These are phyloP conservation scores for Citeromyces nyonsensis DNA, from an alignment of 805 yeast genomes.

Conservation along the genomic window DNA sequence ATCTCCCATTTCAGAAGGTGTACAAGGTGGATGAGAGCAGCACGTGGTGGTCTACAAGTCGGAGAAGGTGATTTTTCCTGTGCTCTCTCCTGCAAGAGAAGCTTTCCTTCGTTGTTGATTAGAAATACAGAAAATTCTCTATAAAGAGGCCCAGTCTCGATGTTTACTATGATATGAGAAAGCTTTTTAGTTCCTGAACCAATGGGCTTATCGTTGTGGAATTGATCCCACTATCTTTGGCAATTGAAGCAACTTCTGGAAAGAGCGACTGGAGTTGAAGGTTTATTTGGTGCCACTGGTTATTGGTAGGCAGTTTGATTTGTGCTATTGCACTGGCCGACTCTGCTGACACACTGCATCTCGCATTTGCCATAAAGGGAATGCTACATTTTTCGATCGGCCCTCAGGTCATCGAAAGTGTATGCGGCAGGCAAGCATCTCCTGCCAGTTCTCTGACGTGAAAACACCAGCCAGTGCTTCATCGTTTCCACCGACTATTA, in stretches of 20 bases:
- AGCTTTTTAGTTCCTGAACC: constrained; percentile 92
- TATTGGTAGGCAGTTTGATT: too few species aligned
- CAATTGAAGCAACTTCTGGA: constrained; percentile 54
- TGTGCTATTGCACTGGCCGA: too few species aligned
- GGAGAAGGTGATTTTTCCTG: constrained; percentile 91
- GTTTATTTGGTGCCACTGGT: too few species aligned
- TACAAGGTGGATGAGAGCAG: constrained; percentile 93
- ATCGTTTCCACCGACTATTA: too few species aligned
- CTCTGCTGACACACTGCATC: too few species aligned
- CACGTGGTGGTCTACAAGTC: constrained; percentile 98
- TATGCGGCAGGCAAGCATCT: too few species aligned
- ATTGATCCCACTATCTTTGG: constrained; percentile 11
- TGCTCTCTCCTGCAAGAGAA: constrained; percentile 90
- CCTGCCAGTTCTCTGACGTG: too few species aligned
- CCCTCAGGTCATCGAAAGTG: too few species aligned
- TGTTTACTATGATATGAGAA: constrained; percentile 80
- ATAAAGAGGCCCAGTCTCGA: constrained; percentile 75
- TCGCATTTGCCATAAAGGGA: too few species aligned
- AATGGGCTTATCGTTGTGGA: constrained; percentile 57
- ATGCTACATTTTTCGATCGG: too few species aligned
- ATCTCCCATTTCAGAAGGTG: constrained; percentile 65
- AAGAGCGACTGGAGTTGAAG: constrained; percentile 42
- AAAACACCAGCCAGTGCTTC: too few species aligned
- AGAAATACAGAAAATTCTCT: constrained; percentile 94
- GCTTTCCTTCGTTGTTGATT: constrained; percentile 61